Evolutionary conservation across 2,329 filamentous ascomycete genomes (phyloP).

Genomic region (Scedosporium dehoogii): DNA sequence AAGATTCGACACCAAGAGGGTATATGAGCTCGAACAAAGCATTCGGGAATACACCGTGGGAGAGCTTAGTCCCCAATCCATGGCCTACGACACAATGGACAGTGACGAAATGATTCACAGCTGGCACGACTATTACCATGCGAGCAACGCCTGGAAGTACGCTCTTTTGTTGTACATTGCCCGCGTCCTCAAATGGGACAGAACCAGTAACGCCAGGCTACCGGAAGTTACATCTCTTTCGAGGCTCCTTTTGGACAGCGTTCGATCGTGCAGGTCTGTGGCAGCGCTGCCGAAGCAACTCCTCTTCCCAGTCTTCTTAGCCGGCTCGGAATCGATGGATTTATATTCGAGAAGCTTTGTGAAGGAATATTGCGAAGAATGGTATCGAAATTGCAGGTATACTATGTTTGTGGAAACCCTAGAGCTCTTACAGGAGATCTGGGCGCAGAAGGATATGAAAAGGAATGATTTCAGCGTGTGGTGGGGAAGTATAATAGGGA

Average conservation of each 20-base stretch:
- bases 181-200: constrained; percentile 8
- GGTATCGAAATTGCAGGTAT: constrained; percentile 8
- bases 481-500: constrained; percentile 8
- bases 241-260: constrained; percentile 5
- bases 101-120: constrained; percentile 7
- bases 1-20: constrained; percentile 6
- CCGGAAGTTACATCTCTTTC: constrained; percentile 3
- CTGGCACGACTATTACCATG: constrained; percentile 6
- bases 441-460: not conserved
- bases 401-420: constrained; percentile 9
- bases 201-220: not conserved
- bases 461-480: constrained; percentile 5
- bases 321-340: constrained; percentile 6
- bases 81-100: not conserved
- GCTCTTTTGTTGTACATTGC: constrained; percentile 7
- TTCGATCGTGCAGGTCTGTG: constrained; percentile 6
- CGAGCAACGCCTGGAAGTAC: constrained; percentile 7
- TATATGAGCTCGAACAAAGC: constrained; percentile 4
- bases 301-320: constrained; percentile 3
- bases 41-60: constrained; percentile 3
- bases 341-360: constrained; percentile 7
- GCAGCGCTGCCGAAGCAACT: constrained; percentile 7
- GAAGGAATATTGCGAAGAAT: constrained; percentile 7
- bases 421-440: constrained; percentile 7
- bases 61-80: not conserved